Base-by-base conservation (phyloP, 768 basidiomycete species). In the Panaeolus papilionaceus region DNA sequence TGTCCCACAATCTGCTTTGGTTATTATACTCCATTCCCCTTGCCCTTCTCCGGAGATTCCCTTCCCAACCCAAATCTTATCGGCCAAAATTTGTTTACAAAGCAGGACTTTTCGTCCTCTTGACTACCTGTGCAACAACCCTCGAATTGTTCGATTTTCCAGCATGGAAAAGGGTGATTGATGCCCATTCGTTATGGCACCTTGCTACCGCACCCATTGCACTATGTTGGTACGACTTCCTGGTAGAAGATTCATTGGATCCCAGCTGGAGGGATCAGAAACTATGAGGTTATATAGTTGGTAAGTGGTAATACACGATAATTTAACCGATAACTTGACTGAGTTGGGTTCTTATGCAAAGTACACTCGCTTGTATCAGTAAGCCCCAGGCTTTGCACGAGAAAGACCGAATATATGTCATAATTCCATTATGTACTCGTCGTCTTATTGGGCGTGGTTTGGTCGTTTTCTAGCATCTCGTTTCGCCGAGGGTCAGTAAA, bases 131-230 rank as follows among this genome's bases (percentile, higher is more conserved):
- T 2, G 92, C 94, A 14, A 94, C 90, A 2, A 81, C 83, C 1
- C 83, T 99, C 38, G 97, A 99, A 74, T 75, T 99, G 3, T 89
- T 97, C 69, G 97, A 99, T 75, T 99, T 99, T 73, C 88, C 95
- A 0, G 93, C 95, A 0, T 83, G 89, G 78, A 74, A 75, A n/a
- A 78, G 95, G 39, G 76, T 89, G 7, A 81, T 98, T 20, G 97
- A 99, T 75, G 95, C 96, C 0, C 98, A 98, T 77, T 85, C 95
- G 2, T 79, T 99, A 16, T 99, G 97, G 98, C 97, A 99, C 77
- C 81, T 92, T 8, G 84, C 88, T 3, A 99, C 97, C 0, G 91
- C 86, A 0, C 91, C 91, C 0, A 86, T 99, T 38, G 87, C 89
- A 3, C 74, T 85, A 61, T 82, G 86, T 58, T 98, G 97, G 96